phyloP scores from a whole-genome alignment of 176 grass and related monocot species.

The Tuctoria greenei region DNA sequence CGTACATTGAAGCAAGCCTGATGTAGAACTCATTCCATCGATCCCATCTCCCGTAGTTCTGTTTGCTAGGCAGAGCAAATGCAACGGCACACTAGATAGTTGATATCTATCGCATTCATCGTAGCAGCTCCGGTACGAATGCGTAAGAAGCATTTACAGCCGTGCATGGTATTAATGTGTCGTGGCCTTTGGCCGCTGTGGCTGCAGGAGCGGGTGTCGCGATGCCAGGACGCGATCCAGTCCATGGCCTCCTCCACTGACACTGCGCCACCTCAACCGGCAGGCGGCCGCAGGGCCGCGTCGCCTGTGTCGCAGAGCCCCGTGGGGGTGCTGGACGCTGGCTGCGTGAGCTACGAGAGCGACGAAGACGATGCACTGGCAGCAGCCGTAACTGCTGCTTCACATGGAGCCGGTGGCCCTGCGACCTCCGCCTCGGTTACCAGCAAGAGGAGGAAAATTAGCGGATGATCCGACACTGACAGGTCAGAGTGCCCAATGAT shows the following conservation, averaged over 20 bases:
- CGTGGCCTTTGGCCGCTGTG: conserved; percentile 24
- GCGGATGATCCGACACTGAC: conserved; percentile 43
- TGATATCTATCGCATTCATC: conserved; percentile 28
- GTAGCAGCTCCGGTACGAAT: conserved; percentile 18
- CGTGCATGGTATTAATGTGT: conserved; percentile 18
- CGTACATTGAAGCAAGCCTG: background rate
- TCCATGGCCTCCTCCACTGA: conserved; percentile 41
- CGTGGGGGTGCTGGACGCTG: conserved; percentile 71
- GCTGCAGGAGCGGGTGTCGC: conserved; percentile 60
- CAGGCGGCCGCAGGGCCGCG: conserved; percentile 19
- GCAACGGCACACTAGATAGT: background rate
- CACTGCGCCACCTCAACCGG: conserved; percentile 42
- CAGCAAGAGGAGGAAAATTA: conserved; percentile 78
- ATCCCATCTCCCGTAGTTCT: background rate
- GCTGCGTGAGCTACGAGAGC: conserved; percentile 80
- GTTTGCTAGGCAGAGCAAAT: background rate
- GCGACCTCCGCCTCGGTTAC: conserved; percentile 3
- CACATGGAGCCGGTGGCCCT: conserved; percentile 40
- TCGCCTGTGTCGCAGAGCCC: conserved; percentile 62
- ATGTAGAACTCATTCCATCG: background rate
- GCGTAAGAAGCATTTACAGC: conserved; percentile 38
- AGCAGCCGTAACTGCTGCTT: conserved; percentile 24
- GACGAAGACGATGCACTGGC: conserved; percentile 28
- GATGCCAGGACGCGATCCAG: conserved; percentile 60
- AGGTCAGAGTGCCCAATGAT: conserved; percentile 34